Percentiles rank a stretch among this genome's conserved stretches.
phyloP scores from a whole-genome alignment of 768 basidiomycete genomes.

The Termitomyces sp. region DNA sequence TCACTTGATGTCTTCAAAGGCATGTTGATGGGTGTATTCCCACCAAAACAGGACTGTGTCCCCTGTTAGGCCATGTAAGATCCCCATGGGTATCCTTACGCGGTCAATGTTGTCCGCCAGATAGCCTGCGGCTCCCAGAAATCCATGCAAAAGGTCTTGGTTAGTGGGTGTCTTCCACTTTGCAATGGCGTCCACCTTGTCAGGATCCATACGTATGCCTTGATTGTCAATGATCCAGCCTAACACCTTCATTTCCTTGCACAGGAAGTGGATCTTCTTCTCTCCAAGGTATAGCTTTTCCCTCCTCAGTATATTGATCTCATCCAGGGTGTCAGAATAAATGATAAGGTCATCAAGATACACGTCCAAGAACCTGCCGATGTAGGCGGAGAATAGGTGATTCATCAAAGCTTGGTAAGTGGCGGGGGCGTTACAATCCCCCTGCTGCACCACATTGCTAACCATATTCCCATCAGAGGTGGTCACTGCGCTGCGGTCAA shows the following conservation, averaged over 20 bases:
- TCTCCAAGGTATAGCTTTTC: conserved; percentile 25
- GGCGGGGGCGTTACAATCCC: conserved; percentile 25
- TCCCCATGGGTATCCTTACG: conserved; percentile 27
- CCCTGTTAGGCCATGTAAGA: conserved; percentile 19
- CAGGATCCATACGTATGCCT: conserved; percentile 35
- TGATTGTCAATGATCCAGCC: conserved; percentile 26
- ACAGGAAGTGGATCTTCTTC: conserved; percentile 21
- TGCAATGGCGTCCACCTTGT: conserved; percentile 30
- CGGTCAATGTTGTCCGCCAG: conserved; percentile 21
- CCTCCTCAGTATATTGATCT: conserved; percentile 23
- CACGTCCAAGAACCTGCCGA: conserved; percentile 34
- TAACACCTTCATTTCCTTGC: conserved; percentile 13
- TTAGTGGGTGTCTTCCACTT: conserved; percentile 26
- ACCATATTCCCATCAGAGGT: conserved; percentile 30
- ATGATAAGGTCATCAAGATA: conserved; percentile 16
- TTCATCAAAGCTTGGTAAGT: conserved; percentile 38
- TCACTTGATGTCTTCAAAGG: conserved; percentile 32
- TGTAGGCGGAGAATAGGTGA: conserved; percentile 23
- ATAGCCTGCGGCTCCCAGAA: too few species aligned
- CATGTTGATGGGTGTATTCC: too few species aligned
- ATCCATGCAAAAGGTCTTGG: conserved; percentile 25
- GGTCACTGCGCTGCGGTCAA: conserved; percentile 17
- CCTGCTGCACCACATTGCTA: conserved; percentile 25
- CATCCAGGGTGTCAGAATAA: conserved; percentile 27
- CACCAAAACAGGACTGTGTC: conserved; percentile 17